These are phyloP conservation scores for Moniliella sp. DNA, from an alignment of 1,284 basidiomycete species.

Conservation along the genomic window DNA sequence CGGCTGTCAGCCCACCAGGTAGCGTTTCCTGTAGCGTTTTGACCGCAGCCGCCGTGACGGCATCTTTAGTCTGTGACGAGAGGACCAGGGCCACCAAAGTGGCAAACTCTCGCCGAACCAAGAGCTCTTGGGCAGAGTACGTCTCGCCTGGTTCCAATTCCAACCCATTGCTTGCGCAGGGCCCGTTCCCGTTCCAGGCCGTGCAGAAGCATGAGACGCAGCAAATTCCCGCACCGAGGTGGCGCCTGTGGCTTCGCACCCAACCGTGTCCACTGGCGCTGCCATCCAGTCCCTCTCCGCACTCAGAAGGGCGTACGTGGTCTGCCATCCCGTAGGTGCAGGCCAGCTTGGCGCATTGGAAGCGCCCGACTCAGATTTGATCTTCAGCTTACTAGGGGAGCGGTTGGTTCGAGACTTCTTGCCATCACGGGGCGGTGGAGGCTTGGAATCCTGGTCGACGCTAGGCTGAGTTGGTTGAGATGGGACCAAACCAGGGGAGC, in stretches of 20 bases:
- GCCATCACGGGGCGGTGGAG: too few species aligned
- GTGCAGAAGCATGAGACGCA: too few species aligned
- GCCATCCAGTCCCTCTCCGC: slow-evolving; percentile 18
- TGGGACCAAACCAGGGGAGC: too few species aligned
- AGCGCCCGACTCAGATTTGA: too few species aligned
- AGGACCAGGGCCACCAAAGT: slow-evolving; percentile 83
- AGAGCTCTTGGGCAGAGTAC: slow-evolving; percentile 41
- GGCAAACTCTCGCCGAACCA: slow-evolving; percentile 54
- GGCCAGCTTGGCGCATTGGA: too few species aligned
- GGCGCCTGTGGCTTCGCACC: slow-evolving; percentile 30
- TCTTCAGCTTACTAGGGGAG: too few species aligned
- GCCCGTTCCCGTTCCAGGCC: slow-evolving; percentile 16
- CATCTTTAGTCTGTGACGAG: slow-evolving; percentile 60
- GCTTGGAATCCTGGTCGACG: too few species aligned
- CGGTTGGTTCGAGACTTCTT: too few species aligned
- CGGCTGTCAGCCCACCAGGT: slow-evolving; percentile 54
- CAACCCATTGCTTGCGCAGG: slow-evolving; percentile 13
- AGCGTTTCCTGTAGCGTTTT: slow-evolving; percentile 51
- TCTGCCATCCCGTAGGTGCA: slow-evolving; percentile 17
- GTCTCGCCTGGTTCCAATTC: slow-evolving; percentile 6
- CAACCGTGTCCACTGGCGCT: slow-evolving; percentile 33
- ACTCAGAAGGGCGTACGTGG: slow-evolving; percentile 9
- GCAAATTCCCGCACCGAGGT: too few species aligned
- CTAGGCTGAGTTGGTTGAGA: too few species aligned
- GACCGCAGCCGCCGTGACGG: slow-evolving; percentile 55